phyloP scores from a whole-genome alignment of 2,329 filamentous ascomycete genomes.

The Cytospora paraplurivora region DNA sequence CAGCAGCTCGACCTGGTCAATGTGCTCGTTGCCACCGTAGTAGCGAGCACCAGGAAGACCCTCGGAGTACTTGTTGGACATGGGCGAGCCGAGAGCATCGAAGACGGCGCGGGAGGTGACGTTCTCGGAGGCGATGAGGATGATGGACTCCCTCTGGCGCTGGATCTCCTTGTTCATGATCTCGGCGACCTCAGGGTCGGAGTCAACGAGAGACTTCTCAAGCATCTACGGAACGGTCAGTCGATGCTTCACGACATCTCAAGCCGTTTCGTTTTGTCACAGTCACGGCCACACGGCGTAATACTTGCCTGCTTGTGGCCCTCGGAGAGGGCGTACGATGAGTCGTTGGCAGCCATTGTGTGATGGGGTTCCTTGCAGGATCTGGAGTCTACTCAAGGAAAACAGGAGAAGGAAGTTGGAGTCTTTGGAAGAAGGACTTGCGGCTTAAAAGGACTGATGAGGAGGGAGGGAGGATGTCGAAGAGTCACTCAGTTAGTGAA shows the following conservation, averaged over 20 bases:
- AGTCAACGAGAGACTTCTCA: conserved; percentile 89
- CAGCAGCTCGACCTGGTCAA: conserved; percentile 91
- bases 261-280: neutral
- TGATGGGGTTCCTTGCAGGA: conserved; percentile 1
- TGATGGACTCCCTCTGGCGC: conserved; percentile 97
- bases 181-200: conserved; percentile 89
- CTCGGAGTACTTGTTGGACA: conserved; percentile 99
- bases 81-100: conserved; percentile 90
- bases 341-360: conserved; percentile 38
- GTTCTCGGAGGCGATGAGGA: conserved; percentile 98
- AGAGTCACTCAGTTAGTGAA: conserved; percentile 3
- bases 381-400: neutral
- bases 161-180: conserved; percentile 98
- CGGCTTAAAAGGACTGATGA: neutral
- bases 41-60: conserved; percentile 97
- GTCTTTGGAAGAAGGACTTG: neutral
- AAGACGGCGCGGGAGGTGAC: conserved; percentile 98
- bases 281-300: conserved; percentile 4
- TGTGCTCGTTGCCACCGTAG: conserved; percentile 99
- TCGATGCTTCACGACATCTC: conserved; percentile 31
- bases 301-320: conserved; percentile 40
- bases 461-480: neutral
- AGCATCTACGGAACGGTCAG: conserved; percentile 69
- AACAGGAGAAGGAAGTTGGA: neutral
- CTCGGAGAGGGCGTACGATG: conserved; percentile 40